Evolutionary conservation across 768 basidiomycete species (phyloP).

Genomic region (Tylopilus felleus): DNA sequence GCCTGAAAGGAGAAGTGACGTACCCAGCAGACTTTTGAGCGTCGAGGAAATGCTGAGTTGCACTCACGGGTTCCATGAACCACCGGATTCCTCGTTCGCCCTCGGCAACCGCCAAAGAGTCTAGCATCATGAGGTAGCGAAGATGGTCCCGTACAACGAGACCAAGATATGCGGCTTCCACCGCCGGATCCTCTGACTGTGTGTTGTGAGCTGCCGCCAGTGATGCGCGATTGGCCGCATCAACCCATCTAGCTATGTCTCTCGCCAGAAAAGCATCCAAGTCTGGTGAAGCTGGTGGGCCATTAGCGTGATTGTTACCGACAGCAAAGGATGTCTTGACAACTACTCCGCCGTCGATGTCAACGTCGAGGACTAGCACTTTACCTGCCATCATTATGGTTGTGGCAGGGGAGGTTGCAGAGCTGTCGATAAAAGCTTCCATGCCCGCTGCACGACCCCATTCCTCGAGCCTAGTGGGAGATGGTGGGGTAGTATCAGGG

Average conservation of each 20-base stretch:
- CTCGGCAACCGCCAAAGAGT: slow-evolving; percentile 54
- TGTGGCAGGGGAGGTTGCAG: slow-evolving; percentile 37
- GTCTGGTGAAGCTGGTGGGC: slow-evolving; percentile 39
- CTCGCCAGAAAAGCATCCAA: slow-evolving; percentile 62
- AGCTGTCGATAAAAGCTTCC: slow-evolving; percentile 69
- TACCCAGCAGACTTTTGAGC: slow-evolving; percentile 18
- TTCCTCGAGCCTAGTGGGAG: slow-evolving; percentile 43
- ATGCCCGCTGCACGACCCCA: slow-evolving; percentile 68
- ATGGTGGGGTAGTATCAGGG: slow-evolving; percentile 28
- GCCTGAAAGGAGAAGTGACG: slow-evolving; percentile 3
- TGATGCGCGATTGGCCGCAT: slow-evolving; percentile 38
- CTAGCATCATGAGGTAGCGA: slow-evolving; percentile 68
- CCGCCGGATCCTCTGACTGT: slow-evolving; percentile 46
- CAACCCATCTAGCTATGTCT: slow-evolving; percentile 54
- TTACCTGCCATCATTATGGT: slow-evolving; percentile 72
- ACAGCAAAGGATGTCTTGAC: slow-evolving; percentile 77
- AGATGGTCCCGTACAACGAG: slow-evolving; percentile 52
- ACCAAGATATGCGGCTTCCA: slow-evolving; percentile 50
- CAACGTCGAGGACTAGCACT: slow-evolving; percentile 76
- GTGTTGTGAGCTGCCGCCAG: slow-evolving; percentile 16
- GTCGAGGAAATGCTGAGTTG: slow-evolving; percentile 18
- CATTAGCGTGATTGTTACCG: slow-evolving; percentile 41
- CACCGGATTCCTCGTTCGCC: slow-evolving; percentile 66
- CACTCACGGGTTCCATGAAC: slow-evolving; percentile 52
- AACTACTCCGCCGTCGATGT: slow-evolving; percentile 46